Base-by-base conservation (phyloP, 495 filamentous ascomycete genomes). In the Cairneyella variabilis region DNA sequence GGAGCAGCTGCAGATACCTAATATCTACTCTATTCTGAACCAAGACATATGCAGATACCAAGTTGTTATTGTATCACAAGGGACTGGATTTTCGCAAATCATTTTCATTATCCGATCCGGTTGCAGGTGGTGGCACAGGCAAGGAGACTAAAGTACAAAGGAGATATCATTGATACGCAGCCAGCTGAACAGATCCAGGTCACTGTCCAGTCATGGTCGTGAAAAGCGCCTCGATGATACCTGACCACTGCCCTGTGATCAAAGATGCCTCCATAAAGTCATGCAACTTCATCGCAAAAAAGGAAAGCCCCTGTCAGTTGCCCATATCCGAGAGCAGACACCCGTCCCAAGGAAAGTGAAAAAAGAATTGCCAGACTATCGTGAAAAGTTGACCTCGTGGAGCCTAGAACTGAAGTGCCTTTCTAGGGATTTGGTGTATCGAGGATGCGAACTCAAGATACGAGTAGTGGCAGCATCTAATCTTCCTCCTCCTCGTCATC, bases 401-500 rank as follows among this genome's bases (percentile, higher is more conserved):
- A 58, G 58, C 59, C 60, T 59, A 68, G 62, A 62, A 63, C 54
- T 58, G 47, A 49, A 43, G 49, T 42, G 38, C 48, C 44, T 27
- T 59, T 61, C 56, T 51, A 62, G 59, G 68, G 20, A 49, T 68
- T 51, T 58, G 58, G 50, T 43, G 60, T 58, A 61, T 40, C 66
- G 53, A 53, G 44, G 60, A 52, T 41, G 54, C 38, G 53, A 46
- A 26, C 37, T 36, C 26, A 40, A 38, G 52, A 54, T 27, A 59
- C 30, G 20, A 56, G 43, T 45, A 40, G 47, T 41, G 20, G 21
- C 27, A 47, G 56, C 45, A 21, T 55, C n/a, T 56, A 56, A 61
- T 60, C 43, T 27, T 74, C 71, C n/a, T 75, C 72, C 46, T 77
- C 75, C 30, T 72, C 72, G 59, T 43, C 65, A 53, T 72, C 71